Evolutionary conservation across 2,329 filamentous ascomycete species (phyloP), one percentile per base, ranked within the genome.

Genomic region (Alternaria postmessia): DNA sequence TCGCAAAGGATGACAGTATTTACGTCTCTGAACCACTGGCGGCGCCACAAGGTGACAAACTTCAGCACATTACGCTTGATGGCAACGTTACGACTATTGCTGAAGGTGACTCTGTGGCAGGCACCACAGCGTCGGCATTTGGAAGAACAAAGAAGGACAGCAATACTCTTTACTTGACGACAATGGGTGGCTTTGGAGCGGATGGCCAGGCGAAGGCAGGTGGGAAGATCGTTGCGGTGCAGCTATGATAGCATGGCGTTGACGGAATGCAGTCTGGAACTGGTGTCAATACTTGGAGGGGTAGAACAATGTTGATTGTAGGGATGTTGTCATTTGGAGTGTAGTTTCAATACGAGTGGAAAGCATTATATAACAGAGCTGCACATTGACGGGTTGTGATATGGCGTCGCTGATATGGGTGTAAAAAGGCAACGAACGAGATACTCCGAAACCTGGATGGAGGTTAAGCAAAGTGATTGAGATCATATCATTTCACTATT

Each of bases 171-270:
- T 76, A 72, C 64, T 51, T 75, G 46, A 61, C 62, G 28, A 71
- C 71, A 11, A 67, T 54, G 43, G 71, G 73, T 22, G 68, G 66
- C 1, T 52, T 68, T n/a, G 47, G 47, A 5, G 43, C 63, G 7
- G 69, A 73, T 51, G 70, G 71, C n/a, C 56, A 41, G 22, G 57
- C 63, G n/a, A 48, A 55, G 28, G 66, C 62, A 42, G 72, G 70
- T 12, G 73, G 68, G 1, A 73, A 67, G 60, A 49, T 75, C 51
- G 60, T 73, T 20, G 68, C 64, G 36, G 46, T 72, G 16, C 32
- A 30, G 28, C 28, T 57, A 28, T n/a, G 34, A 18, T 43, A 49
- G 20, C 1, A 26, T 22, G 20, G 16, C 20, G 7, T 12, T 8
- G 1, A 11, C 16, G n/a, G 20, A 38, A 20, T n/a, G 2, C 46